Percentiles rank a stretch among this genome's conserved stretches.
These are phyloP conservation scores for Alternaria angustiovoidea DNA, from an alignment of 2,329 filamentous ascomycete species.

Conservation along the genomic window DNA sequence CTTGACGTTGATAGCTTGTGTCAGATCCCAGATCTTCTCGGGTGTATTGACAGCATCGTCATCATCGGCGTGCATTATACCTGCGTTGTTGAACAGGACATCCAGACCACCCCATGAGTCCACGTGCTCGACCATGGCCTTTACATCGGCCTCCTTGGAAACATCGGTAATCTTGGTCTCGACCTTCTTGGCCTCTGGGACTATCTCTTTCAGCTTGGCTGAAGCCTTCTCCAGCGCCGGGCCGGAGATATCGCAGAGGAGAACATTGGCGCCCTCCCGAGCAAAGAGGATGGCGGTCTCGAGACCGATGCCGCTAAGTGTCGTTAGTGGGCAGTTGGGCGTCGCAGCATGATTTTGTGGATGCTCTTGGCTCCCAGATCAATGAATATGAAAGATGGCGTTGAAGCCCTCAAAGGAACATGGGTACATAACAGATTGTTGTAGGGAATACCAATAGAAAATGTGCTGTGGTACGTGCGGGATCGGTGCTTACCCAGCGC, in stretches of 20 bases:
- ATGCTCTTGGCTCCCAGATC: neutral
- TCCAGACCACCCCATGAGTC: slow-evolving; percentile 89
- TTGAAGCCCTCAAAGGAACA: neutral
- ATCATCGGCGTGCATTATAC: slow-evolving; percentile 87
- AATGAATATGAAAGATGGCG: neutral
- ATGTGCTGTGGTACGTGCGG: neutral
- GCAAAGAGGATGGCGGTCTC: slow-evolving; percentile 91
- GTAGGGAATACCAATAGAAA: neutral
- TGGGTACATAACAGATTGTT: neutral
- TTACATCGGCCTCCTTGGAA: slow-evolving; percentile 81
- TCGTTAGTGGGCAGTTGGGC: slow-evolving; percentile 25
- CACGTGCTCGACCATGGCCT: slow-evolving; percentile 75
- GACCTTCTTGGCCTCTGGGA: slow-evolving; percentile 66
- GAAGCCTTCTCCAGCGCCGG: slow-evolving; percentile 79
- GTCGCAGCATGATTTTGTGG: neutral
- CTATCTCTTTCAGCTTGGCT: slow-evolving; percentile 76
- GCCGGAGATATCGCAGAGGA: slow-evolving; percentile 85
- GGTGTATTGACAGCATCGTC: slow-evolving; percentile 77
- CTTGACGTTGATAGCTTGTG: slow-evolving; percentile 95
- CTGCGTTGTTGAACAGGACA: slow-evolving; percentile 96
- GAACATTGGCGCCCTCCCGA: slow-evolving; percentile 83
- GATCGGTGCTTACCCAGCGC: slow-evolving; percentile 72
- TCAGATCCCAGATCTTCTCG: slow-evolving; percentile 93
- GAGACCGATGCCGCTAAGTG: slow-evolving; percentile 82
- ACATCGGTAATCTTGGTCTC: slow-evolving; percentile 78